These are phyloP conservation scores for Picea mariana DNA, from an alignment of 83 land plant genomes.

Conservation along the genomic window DNA sequence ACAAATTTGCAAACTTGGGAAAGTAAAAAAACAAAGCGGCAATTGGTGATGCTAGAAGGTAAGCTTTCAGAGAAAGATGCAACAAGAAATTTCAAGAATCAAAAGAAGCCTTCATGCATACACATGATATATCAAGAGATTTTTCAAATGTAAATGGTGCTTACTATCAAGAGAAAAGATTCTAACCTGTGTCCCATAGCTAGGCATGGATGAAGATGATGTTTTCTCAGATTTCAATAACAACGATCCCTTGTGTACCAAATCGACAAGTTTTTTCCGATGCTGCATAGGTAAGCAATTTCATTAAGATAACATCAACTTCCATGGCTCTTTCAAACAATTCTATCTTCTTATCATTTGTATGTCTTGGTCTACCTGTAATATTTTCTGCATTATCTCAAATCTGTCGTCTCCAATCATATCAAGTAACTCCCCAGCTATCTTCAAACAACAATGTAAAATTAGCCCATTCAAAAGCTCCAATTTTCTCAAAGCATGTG, in stretches of 20 bases:
- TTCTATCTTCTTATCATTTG: not conserved
- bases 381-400: constrained; percentile 85
- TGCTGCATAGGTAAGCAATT: constrained; percentile 55
- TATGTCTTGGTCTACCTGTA: constrained; percentile 50
- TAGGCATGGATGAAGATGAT: constrained; percentile 77
- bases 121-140: not conserved
- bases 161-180: not conserved
- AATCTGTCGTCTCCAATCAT: constrained; percentile 89
- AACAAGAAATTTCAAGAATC: not conserved
- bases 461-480: not conserved
- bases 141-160: not conserved
- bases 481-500: not conserved
- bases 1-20: not conserved
- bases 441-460: constrained; percentile 34
- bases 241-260: constrained; percentile 60
- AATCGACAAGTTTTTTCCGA: constrained; percentile 83
- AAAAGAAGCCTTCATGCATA: not conserved
- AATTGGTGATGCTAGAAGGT: not conserved
- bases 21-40: not conserved
- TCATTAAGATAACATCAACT: not conserved
- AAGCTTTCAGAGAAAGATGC: too few relatives aligned
- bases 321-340: not conserved
- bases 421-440: constrained; percentile 92
- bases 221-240: constrained; percentile 73
- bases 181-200: constrained; percentile 93